A percentile compares a stretch with the other conserved stretches of the same genome.
These are phyloP conservation scores for Testicularia cyperi DNA, from an alignment of 1,284 basidiomycete species.

Conservation along the genomic window DNA sequence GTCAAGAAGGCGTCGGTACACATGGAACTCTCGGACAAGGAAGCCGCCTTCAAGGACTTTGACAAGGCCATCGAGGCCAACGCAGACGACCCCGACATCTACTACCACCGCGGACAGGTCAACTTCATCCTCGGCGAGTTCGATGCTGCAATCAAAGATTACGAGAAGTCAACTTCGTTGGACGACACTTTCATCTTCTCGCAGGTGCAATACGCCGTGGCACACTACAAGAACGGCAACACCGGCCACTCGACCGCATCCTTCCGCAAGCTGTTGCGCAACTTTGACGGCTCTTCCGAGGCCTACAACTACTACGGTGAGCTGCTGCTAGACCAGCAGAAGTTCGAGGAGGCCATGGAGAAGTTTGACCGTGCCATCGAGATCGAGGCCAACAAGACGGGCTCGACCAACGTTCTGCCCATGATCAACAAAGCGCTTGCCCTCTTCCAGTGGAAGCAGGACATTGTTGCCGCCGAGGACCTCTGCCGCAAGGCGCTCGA, in stretches of 20 bases:
- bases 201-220: slow-evolving; percentile 95
- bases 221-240: slow-evolving; percentile 87
- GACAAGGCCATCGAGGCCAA: slow-evolving; percentile 84
- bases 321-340: slow-evolving; percentile 86
- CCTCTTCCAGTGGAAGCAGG: slow-evolving; percentile 93
- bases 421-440: slow-evolving; percentile 97
- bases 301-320: slow-evolving; percentile 74
- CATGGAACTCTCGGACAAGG: slow-evolving; percentile 76
- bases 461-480: slow-evolving; percentile 76
- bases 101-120: slow-evolving; percentile 98
- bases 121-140: slow-evolving; percentile 95
- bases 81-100: slow-evolving; percentile 87
- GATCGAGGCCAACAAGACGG: slow-evolving; percentile 68
- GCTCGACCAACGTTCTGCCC: slow-evolving; percentile 63
- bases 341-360: slow-evolving; percentile 86
- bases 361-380: slow-evolving; percentile 92
- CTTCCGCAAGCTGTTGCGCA: slow-evolving; percentile 67
- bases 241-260: slow-evolving; percentile 80
- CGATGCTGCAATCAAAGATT: slow-evolving; percentile 81
- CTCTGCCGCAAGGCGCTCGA: slow-evolving; percentile 84
- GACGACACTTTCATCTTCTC: slow-evolving; percentile 86
- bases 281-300: slow-evolving; percentile 49
- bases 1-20: slow-evolving; percentile 97
- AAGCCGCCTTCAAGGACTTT: slow-evolving; percentile 84
- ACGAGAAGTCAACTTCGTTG: slow-evolving; percentile 80